Evolutionary conservation across 2,329 filamentous ascomycete genomes (phyloP), one percentile per base, ranked within the genome.

Genomic region (Keithomyces neogunnii): DNA sequence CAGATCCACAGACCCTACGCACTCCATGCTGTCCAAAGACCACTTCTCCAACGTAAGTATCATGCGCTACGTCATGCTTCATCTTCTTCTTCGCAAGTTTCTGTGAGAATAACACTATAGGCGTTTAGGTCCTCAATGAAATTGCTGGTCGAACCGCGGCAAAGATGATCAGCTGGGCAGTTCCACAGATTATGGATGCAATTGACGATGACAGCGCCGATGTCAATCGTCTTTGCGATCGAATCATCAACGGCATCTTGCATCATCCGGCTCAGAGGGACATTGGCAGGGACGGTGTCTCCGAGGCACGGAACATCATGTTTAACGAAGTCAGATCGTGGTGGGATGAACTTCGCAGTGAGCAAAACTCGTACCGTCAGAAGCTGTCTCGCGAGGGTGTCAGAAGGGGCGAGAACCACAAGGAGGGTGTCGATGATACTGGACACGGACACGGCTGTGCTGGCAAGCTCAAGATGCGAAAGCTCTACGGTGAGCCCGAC

Each of bases 1-100:
- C 62, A 56, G 78, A 48, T 86, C 74, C 56, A 83, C 82, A 26
- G 86, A 96, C 62, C 92, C 91, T 0, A 96, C 91, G 1, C 91
- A 96, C 72, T 95, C 89, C 26, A 96, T 96, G 91, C 74, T 96
- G 49, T 90, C 89, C 53, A 96, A 96, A 73, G 91, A 96, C 62
- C 91, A 96, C 69, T 96, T 96, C 68, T 88, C 86, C 56, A 95
- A 95, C 63, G 75, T 86, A 66, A 69, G 75, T 60, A 28, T 40
- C 9, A 26, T 13, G 2, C 13, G 2, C 3, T 42, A 28, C 4
- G 19, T 32, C 8, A 3, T 35, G 7, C 19, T 4, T 8, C 35
- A 3, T 26, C 36, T 30, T 45, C 8, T 31, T 10, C 43, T 35
- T 31, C 49, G 1, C 2, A 35, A 6, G 46, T 9, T 36, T n/a